These are phyloP conservation scores for Phialophora macrospora DNA, from an alignment of 2,329 filamentous ascomycete species.

Conservation along the genomic window DNA sequence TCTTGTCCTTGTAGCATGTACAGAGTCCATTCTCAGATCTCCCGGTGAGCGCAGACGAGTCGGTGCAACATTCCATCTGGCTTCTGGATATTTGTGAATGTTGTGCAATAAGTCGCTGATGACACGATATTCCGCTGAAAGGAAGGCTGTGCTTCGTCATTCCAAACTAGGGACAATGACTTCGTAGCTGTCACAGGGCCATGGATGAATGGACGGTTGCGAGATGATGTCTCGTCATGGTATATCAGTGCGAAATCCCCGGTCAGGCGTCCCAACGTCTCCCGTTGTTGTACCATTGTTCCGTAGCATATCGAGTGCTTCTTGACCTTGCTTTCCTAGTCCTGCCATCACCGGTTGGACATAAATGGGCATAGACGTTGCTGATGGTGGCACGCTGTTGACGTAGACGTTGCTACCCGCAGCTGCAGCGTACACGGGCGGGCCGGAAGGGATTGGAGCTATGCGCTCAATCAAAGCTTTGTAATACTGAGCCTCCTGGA, in stretches of 20 bases:
- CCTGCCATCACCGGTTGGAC: background rate
- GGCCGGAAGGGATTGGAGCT: background rate
- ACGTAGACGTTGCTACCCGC: background rate
- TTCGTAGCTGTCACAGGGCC: background rate
- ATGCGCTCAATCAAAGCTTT: slow-evolving; percentile 57
- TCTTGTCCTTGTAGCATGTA: background rate
- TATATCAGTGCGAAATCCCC: slow-evolving; percentile 23
- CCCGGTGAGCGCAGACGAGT: background rate
- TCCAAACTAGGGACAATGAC: too few species aligned
- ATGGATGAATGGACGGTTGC: too few species aligned
- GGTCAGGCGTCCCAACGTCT: slow-evolving; percentile 7
- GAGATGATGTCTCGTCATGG: slow-evolving; percentile 2
- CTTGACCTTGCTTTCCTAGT: slow-evolving; percentile 15
- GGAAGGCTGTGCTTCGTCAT: too few species aligned
- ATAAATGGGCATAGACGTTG: background rate
- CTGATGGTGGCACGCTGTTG: background rate
- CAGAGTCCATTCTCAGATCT: background rate
- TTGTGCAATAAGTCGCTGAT: background rate
- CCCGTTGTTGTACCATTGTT: slow-evolving; percentile 6
- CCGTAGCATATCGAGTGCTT: slow-evolving; percentile 10
- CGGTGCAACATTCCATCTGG: background rate
- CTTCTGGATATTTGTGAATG: background rate
- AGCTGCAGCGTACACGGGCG: background rate
- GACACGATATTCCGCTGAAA: too few species aligned
- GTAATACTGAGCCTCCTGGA: slow-evolving; percentile 87